Base-by-base conservation (phyloP, 2,329 filamentous ascomycete genomes). In the Orbilia ellipsospora region DNA sequence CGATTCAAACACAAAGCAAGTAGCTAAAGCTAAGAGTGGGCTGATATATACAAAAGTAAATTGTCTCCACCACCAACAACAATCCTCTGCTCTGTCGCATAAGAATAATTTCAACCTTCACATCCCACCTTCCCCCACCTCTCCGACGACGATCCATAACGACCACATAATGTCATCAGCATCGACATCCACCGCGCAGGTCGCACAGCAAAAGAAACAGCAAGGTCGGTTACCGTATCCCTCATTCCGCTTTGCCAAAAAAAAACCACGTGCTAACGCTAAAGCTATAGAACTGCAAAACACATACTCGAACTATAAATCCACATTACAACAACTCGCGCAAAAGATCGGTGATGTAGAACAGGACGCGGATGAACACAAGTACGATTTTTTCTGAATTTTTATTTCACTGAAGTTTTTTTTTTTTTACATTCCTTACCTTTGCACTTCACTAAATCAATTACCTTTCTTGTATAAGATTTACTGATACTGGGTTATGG, bases 281-380 rank as follows among this genome's bases (percentile, higher is more conserved):
- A 15, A n/a, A 48, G 44, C 7, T 56, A 52, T 80, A 95, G 92
- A 95, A 82, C 88, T 95, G 78, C 92, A 95, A 83, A 84, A 86
- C 59, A 91, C 92, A 80, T 95, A 95, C 82, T 88, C 88, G 78
- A 92, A 89, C 83, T 94, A 89, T 84, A 91, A 91, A 82, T 90
- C 88, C 79, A 89, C 87, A 2, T 88, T 99, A 72, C 94, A 98
- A 83, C 92, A 95, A 81, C 89, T 99, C 80, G 95, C 95, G 31
- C 90, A 93, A 81, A 98, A 97, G 83, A 97, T 99, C 79, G 95
- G 95, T 48, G 94, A 98, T 81, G 94, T 99, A 68, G 95, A 99
- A 84, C 93, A 97, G 82, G 95, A 98, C 82, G 90, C 92, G 18
- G 95, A 99, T 83, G 95, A 99, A 83, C 95, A 99, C 86, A 98